Percentiles rank a stretch among this genome's conserved stretches.
phyloP scores from a whole-genome alignment of 2,329 filamentous ascomycete genomes.

The Tricladium varicosporioides region DNA sequence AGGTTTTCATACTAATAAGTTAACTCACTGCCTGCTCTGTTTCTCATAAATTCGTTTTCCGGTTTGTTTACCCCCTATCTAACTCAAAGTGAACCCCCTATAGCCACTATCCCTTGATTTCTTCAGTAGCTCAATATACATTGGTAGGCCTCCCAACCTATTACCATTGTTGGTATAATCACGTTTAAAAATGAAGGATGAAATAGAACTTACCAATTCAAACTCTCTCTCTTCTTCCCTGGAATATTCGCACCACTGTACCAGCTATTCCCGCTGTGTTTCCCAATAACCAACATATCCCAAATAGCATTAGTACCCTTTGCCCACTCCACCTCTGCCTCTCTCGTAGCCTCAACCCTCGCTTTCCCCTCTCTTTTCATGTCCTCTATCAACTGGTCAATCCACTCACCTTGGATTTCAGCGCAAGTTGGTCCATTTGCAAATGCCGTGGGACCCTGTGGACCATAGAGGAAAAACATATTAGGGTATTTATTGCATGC shows the following conservation, averaged over 20 bases:
- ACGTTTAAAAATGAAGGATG: neutral
- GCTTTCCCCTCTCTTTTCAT: too few species aligned
- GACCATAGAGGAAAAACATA: slow-evolving; percentile 53
- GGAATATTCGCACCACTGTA: slow-evolving; percentile 43
- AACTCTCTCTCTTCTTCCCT: slow-evolving; percentile 37
- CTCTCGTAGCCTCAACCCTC: too few species aligned
- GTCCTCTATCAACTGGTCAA: slow-evolving; percentile 48
- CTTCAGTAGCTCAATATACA: neutral
- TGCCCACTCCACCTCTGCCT: slow-evolving; percentile 49
- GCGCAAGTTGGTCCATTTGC: slow-evolving; percentile 54
- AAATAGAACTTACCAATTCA: slow-evolving; percentile 29
- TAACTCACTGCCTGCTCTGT: too few species aligned
- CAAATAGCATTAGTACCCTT: slow-evolving; percentile 43
- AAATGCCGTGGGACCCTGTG: slow-evolving; percentile 55
- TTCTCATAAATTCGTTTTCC: too few species aligned
- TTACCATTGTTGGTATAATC: neutral
- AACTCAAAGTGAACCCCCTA: neutral
- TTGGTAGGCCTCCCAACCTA: neutral
- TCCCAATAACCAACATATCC: slow-evolving; percentile 27
- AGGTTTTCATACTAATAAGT: too few species aligned
- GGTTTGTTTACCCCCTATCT: too few species aligned
- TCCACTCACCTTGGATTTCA: slow-evolving; percentile 57
- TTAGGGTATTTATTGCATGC: slow-evolving; percentile 46
- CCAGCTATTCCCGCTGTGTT: slow-evolving; percentile 37
- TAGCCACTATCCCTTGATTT: neutral